Conservation (phyloP, 169 alveolate genomes). For the Perkinsus chesapeaki region DNA sequence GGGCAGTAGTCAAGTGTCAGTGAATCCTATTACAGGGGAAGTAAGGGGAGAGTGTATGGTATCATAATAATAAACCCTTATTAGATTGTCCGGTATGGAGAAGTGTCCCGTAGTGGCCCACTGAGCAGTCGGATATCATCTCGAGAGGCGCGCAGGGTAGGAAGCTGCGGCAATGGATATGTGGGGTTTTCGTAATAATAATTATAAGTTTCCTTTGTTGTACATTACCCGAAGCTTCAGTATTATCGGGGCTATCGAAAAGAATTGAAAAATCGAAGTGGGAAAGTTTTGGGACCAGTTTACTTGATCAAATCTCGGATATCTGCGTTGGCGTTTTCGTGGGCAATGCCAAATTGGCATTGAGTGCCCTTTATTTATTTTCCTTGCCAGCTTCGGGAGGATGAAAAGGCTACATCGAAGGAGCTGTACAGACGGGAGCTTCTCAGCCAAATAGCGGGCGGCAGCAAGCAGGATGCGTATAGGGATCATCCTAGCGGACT, state of each 20-base stretch:
- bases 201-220: no score
- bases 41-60: not conserved
- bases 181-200: not conserved
- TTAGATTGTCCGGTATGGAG: no score
- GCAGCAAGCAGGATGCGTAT: no score
- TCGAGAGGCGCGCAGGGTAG: not conserved
- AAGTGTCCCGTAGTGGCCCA: not conserved
- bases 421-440: not conserved
- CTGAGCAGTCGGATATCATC: not conserved
- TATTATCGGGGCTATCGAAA: no score
- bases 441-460: not conserved
- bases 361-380: not conserved
- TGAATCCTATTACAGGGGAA: not conserved
- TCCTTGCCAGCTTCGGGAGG: not conserved
- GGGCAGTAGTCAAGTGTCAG: not conserved
- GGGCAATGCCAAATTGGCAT: no score
- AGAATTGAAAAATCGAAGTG: no score
- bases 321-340: no score
- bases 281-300: no score
- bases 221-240: no score
- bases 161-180: not conserved
- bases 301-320: no score
- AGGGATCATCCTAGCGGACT: no score
- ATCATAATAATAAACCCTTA: no score
- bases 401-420: not conserved